These are phyloP conservation scores for Lentithecium fluviatile DNA, from an alignment of 495 filamentous ascomycete genomes.

Conservation along the genomic window DNA sequence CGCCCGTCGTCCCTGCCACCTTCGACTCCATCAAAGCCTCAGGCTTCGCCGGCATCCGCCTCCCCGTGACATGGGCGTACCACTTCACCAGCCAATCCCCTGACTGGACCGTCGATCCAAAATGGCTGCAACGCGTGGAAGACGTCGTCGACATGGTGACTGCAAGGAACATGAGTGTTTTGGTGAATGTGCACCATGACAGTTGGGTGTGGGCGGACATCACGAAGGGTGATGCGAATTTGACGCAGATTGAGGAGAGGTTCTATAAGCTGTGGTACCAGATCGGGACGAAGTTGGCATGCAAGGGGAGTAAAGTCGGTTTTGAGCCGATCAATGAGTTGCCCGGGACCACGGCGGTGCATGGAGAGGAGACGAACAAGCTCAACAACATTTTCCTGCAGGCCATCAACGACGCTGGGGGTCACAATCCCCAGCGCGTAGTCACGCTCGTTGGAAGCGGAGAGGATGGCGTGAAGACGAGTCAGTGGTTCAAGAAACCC, in stretches of 20 bases:
- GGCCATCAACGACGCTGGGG: constrained; percentile 55
- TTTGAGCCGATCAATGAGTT: constrained; percentile 65
- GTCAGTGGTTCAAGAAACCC: constrained; percentile 54
- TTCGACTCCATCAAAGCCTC: constrained; percentile 54
- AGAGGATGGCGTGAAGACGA: constrained; percentile 54
- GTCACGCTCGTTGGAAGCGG: constrained; percentile 56
- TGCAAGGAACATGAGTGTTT: constrained; percentile 50
- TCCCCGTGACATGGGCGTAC: constrained; percentile 61
- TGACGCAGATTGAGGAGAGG: constrained; percentile 56
- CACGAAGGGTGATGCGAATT: constrained; percentile 47
- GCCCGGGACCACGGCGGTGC: constrained; percentile 51
- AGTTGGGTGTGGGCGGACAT: constrained; percentile 61
- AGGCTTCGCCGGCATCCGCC: constrained; percentile 59
- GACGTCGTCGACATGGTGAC: constrained; percentile 59
- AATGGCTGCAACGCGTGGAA: constrained; percentile 61
- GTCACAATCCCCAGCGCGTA: constrained; percentile 56
- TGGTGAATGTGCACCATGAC: constrained; percentile 63
- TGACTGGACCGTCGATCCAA: constrained; percentile 53
- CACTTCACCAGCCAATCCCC: constrained; percentile 55
- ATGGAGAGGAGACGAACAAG: constrained; percentile 54
- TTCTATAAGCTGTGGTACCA: constrained; percentile 61
- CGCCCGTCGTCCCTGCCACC: constrained; percentile 49
- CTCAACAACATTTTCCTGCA: constrained; percentile 59
- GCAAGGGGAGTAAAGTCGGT: constrained; percentile 55
- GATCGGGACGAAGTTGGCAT: constrained; percentile 56